These are phyloP conservation scores for Alternaria triticina DNA, from an alignment of 2,329 filamentous ascomycete genomes.

Conservation along the genomic window DNA sequence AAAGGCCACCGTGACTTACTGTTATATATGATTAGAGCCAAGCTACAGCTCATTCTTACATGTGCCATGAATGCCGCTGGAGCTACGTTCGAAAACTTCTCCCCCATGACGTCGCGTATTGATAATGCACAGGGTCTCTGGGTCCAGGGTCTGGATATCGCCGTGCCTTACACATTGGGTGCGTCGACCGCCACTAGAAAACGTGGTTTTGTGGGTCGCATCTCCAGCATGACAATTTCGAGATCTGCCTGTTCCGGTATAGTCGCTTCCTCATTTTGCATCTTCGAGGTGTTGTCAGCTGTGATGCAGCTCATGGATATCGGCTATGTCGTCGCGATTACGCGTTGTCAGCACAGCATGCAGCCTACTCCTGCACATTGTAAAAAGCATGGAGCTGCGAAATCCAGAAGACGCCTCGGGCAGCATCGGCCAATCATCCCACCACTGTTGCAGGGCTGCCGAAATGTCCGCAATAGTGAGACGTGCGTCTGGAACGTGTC, in stretches of 20 bases:
- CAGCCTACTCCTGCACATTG: background rate
- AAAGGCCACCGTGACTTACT: background rate
- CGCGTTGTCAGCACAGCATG: background rate
- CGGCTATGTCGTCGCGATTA: background rate
- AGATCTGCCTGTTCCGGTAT: background rate
- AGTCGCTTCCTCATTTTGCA: background rate
- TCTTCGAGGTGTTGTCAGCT: background rate
- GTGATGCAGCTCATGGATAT: background rate
- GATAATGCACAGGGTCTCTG: constrained; percentile 17
- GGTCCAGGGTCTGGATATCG: constrained; percentile 16
- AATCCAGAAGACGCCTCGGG: background rate
- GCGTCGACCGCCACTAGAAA: constrained; percentile 20
- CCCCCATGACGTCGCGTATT: constrained; percentile 29
- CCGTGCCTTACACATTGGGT: constrained; percentile 14
- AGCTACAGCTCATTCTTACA: background rate
- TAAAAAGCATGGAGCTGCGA: background rate
- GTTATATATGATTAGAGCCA: constrained; percentile 16
- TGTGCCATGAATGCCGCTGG: background rate
- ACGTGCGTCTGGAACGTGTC: background rate
- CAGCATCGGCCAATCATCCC: background rate
- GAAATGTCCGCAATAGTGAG: background rate
- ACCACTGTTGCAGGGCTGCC: background rate
- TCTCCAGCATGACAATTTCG: background rate
- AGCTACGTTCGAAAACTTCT: constrained; percentile 18
- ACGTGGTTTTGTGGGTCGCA: constrained; percentile 5